Conservation (phyloP, 2,329 filamentous ascomycete genomes). For the Ophiocordyceps camponoti-floridani region DNA sequence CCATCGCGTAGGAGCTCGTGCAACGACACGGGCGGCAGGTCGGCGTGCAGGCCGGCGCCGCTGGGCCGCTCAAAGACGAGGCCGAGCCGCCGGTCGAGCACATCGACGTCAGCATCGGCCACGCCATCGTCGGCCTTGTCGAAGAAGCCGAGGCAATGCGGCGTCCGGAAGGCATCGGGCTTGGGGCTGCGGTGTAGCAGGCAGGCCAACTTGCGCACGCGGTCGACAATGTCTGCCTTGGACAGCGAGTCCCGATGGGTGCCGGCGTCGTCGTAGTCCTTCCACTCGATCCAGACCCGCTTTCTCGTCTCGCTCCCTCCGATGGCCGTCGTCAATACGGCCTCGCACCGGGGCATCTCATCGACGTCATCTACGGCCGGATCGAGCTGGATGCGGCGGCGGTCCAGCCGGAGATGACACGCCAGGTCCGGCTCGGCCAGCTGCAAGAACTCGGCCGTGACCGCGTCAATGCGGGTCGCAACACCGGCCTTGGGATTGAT, state of each 20-base stretch:
- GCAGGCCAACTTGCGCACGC: constrained; percentile 27
- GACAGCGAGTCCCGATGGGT: constrained; percentile 17
- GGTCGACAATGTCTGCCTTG: constrained; percentile 22
- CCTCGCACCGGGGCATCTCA: constrained; percentile 21
- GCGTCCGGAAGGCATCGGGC: constrained; percentile 28
- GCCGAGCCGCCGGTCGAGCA: constrained; percentile 26
- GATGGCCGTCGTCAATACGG: constrained; percentile 13
- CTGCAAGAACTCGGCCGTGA: constrained; percentile 19
- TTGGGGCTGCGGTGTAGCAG: constrained; percentile 28
- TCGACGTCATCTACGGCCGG: constrained; percentile 11
- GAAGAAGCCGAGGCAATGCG: constrained; percentile 32
- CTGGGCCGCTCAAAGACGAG: constrained; percentile 33
- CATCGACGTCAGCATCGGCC: constrained; percentile 19
- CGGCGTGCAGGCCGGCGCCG: constrained; percentile 4
- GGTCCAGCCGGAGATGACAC: constrained; percentile 15
- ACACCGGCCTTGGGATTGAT: constrained; percentile 18
- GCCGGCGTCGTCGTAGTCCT: constrained; percentile 23
- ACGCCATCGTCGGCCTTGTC: constrained; percentile 20
- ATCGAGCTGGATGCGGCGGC: constrained; percentile 16
- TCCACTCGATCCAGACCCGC: constrained; percentile 32
- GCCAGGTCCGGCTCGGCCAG: constrained; percentile 16
- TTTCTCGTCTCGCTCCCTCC: constrained; percentile 10
- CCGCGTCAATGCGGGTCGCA: constrained; percentile 15
- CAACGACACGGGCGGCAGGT: constrained; percentile 25
- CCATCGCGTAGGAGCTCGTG: constrained; percentile 22